Conservation (phyloP, 345 rosid genomes). For the Raphanus sativus region DNA sequence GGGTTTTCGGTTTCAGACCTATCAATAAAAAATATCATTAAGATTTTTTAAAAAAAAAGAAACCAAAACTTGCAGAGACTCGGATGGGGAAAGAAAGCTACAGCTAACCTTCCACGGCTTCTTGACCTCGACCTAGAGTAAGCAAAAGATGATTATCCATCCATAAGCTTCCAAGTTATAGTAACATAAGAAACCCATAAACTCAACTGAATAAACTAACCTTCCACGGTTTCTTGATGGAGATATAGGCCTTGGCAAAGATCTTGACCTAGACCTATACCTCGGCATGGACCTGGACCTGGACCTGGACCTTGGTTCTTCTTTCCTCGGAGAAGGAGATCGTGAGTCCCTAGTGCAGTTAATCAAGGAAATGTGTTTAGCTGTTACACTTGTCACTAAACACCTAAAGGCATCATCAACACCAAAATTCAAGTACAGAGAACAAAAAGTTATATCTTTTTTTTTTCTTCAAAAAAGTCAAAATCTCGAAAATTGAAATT, state of each 20-base stretch:
- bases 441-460: not conserved
- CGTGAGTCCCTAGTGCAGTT: constrained; percentile 50
- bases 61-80: not conserved
- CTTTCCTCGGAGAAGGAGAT: constrained; percentile 74
- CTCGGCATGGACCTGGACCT: constrained; percentile 43
- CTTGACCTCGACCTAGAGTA: constrained; percentile 5
- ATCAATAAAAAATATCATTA: constrained; percentile 16
- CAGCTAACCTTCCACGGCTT: constrained; percentile 57
- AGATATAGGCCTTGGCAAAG: constrained; percentile 70
- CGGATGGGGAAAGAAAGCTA: constrained; percentile 1
- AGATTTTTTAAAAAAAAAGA: not conserved
- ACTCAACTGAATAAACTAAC: constrained; percentile 44
- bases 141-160: not conserved
- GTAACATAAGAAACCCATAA: constrained; percentile 1
- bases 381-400: not conserved
- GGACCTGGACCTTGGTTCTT: constrained; percentile 49
- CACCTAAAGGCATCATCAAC: not conserved
- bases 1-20: constrained; percentile 57
- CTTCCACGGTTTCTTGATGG: constrained; percentile 79
- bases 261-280: constrained; percentile 56
- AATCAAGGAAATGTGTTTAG: not conserved
- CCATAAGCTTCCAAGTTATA: not conserved
- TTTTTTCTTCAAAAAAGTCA: not conserved
- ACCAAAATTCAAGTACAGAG: not conserved
- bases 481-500: not conserved